phyloP scores from a whole-genome alignment of 164 flowering plant genomes.

The Platanus orientalis region DNA sequence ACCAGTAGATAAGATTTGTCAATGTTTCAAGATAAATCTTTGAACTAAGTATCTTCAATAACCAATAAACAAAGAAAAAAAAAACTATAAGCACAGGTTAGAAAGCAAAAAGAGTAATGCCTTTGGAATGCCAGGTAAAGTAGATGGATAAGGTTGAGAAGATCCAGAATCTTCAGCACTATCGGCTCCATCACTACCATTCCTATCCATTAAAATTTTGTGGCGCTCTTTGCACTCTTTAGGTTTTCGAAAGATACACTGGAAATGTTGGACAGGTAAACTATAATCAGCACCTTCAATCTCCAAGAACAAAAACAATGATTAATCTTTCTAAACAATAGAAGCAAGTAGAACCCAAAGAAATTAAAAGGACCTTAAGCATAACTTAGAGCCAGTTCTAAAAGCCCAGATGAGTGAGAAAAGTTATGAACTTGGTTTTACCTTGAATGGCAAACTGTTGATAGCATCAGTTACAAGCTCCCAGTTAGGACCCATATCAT shows the following conservation, averaged over 20 bases:
- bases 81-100: background rate
- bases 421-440: slow-evolving; percentile 17
- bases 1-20: background rate
- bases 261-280: slow-evolving; percentile 15
- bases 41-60: background rate
- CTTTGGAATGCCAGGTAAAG: slow-evolving; percentile 98
- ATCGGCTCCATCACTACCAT: slow-evolving; percentile 85
- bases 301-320: background rate
- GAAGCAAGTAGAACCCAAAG: no score
- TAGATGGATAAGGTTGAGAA: slow-evolving; percentile 90
- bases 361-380: no score
- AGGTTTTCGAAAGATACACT: slow-evolving; percentile 84
- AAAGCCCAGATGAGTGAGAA: no score
- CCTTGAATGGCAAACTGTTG: slow-evolving; percentile 88
- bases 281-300: background rate
- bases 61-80: background rate
- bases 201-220: slow-evolving; percentile 73
- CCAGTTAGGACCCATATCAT: slow-evolving; percentile 99
- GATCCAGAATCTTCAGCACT: slow-evolving; percentile 98
- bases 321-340: no score
- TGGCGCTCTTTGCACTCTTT: slow-evolving; percentile 95
- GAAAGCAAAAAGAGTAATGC: slow-evolving; percentile 27
- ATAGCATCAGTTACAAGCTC: slow-evolving; percentile 96
- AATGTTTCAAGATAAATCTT: no score
- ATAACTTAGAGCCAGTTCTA: no score